Percentiles rank a stretch among this genome's conserved stretches.
Conservation (phyloP, 345 rosid species). For the Abelmoschus esculentus region DNA sequence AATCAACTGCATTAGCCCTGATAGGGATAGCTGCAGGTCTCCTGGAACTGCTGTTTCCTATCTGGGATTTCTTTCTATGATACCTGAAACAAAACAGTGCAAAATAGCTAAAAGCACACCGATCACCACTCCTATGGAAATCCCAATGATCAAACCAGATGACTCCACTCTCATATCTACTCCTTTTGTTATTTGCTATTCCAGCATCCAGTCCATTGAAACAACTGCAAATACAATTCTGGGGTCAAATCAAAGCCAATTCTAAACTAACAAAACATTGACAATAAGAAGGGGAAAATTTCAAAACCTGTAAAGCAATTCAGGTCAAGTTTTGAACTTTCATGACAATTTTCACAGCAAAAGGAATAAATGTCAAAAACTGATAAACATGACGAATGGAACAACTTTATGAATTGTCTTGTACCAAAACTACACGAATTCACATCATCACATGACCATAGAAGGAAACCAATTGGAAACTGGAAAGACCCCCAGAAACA, state of each 20-base stretch:
- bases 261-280: neutral
- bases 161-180: slow-evolving; percentile 72
- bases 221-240: slow-evolving; percentile 27
- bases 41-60: slow-evolving; percentile 81
- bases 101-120: slow-evolving; percentile 73
- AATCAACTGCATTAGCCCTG: slow-evolving; percentile 70
- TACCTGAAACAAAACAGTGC: slow-evolving; percentile 52
- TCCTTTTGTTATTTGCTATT: slow-evolving; percentile 22
- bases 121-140: slow-evolving; percentile 88
- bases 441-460: neutral
- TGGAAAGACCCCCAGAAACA: neutral
- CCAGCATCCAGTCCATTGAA: slow-evolving; percentile 37
- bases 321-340: slow-evolving; percentile 11
- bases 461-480: neutral
- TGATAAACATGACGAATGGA: slow-evolving; percentile 4
- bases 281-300: neutral
- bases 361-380: slow-evolving; percentile 19
- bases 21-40: slow-evolving; percentile 72
- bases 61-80: slow-evolving; percentile 78
- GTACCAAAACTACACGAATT: neutral
- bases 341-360: neutral
- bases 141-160: slow-evolving; percentile 79
- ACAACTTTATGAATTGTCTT: slow-evolving; percentile 7
- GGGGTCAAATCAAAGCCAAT: slow-evolving; percentile 16
- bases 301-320: neutral